A percentile compares a stretch with the other conserved stretches of the same genome.
These are phyloP conservation scores for Ceraceosorus guamensis DNA, from an alignment of 1,284 basidiomycete species.

Conservation along the genomic window DNA sequence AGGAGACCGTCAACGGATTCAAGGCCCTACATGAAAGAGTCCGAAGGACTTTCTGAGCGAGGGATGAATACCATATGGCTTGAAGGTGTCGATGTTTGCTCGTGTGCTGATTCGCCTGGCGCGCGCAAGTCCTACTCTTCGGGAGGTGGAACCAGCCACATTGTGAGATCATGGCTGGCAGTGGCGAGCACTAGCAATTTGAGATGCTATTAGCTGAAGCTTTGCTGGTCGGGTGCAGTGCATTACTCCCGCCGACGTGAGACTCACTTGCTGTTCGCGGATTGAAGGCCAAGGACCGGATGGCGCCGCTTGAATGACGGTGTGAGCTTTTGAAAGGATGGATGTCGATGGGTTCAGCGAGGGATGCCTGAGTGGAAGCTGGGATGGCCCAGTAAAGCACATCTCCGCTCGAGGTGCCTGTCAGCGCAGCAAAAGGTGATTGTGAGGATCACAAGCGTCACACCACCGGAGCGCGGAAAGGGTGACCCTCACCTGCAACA, in stretches of 20 bases:
- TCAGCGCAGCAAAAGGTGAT: slow-evolving; percentile 3
- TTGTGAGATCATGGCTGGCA: slow-evolving; percentile 31
- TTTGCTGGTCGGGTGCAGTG: not conserved
- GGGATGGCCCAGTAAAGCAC: slow-evolving; percentile 27
- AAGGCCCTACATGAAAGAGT: too few relatives aligned
- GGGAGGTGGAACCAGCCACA: slow-evolving; percentile 24
- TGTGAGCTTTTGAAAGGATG: slow-evolving; percentile 13
- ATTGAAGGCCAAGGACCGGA: slow-evolving; percentile 38
- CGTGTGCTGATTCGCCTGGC: too few relatives aligned
- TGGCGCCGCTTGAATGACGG: slow-evolving; percentile 19
- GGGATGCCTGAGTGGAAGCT: slow-evolving; percentile 5
- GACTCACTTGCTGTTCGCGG: slow-evolving; percentile 38
- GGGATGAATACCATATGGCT: too few relatives aligned
- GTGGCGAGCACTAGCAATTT: slow-evolving; percentile 27
- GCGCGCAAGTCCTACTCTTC: too few relatives aligned
- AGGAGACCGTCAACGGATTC: too few relatives aligned
- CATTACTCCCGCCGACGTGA: not conserved
- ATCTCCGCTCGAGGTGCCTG: slow-evolving; percentile 9
- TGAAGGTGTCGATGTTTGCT: too few relatives aligned
- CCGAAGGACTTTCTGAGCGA: too few relatives aligned
- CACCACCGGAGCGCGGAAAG: not conserved
- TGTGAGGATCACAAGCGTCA: not conserved
- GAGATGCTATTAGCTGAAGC: not conserved
- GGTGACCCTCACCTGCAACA: slow-evolving; percentile 8
- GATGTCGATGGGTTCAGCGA: slow-evolving; percentile 15